Evolutionary conservation across 352 stramenopile genomes (phyloP).

Genomic region (Pythium scleroteichum): DNA sequence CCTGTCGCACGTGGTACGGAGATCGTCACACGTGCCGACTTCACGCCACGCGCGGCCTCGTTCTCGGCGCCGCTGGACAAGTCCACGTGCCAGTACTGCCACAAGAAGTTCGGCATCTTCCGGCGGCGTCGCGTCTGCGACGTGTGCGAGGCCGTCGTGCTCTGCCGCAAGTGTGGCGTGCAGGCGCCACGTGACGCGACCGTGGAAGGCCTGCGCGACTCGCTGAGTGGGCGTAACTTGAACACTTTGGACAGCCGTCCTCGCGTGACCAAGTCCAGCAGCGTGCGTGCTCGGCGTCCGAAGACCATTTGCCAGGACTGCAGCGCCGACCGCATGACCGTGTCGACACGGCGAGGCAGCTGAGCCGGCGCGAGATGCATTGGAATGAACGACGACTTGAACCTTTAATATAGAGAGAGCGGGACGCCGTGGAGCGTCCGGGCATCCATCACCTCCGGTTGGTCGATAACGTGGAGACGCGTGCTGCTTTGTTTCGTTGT

Average conservation of each 20-base stretch:
- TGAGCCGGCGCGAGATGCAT: background rate
- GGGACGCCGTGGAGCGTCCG: no score
- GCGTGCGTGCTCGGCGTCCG: slow-evolving; percentile 19
- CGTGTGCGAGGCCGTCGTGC: slow-evolving; percentile 49
- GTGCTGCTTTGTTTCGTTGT: no score
- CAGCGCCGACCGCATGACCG: slow-evolving; percentile 28
- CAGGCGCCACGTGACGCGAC: slow-evolving; percentile 48
- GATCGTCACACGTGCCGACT: background rate
- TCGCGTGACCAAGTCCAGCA: slow-evolving; percentile 10
- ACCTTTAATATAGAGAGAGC: no score
- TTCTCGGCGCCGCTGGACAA: slow-evolving; percentile 13
- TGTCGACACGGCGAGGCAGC: background rate
- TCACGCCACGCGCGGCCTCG: slow-evolving; percentile 1
- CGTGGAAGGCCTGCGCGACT: slow-evolving; percentile 28
- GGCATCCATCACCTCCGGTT: no score
- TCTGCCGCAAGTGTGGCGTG: slow-evolving; percentile 62
- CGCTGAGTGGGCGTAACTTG: slow-evolving; percentile 25
- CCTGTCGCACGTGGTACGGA: no score
- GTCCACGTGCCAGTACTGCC: slow-evolving; percentile 44
- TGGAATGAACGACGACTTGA: no score
- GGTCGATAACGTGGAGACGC: no score
- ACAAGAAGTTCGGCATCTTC: slow-evolving; percentile 70
- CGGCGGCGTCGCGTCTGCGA: slow-evolving; percentile 54
- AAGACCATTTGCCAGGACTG: slow-evolving; percentile 50
- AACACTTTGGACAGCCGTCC: background rate